Base-by-base conservation (phyloP, 139 green algal genomes). In the Yamagishiella unicocca region DNA sequence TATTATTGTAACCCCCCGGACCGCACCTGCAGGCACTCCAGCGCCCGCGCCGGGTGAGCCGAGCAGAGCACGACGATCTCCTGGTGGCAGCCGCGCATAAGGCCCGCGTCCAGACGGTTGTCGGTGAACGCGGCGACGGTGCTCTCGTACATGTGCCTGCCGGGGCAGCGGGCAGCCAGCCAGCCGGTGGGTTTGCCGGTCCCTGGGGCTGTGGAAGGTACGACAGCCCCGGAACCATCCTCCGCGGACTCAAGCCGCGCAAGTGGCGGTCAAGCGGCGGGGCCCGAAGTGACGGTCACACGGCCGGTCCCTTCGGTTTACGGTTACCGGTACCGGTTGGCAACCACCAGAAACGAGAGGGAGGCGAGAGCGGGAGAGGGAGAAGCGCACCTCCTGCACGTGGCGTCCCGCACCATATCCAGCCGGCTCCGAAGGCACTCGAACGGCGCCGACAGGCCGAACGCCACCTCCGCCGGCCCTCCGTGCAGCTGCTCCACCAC, bases 381-480 rank as follows among this genome's bases (percentile, higher is more conserved):
- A n/a, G n/a, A n/a, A n/a, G n/a, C n/a, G n/a, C 79, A 82, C 61
- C 31, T 68, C 24, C 77, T 66, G 81, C 89, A 92, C 2, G 66
- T 42, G 35, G 62, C 24, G 10, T 64, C 73, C 1, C 66, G 68
- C 37, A 92, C 78, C 22, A 42, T 31, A 8, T 79, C 68, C 53
- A 82, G 38, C 27, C 66, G 17, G n/a, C 66, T 31, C 53, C 89
- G 74, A 64, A 92, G 87, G 85, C 85, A 90, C 54, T 89, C 64
- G 12, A 89, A 78, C 0, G 79, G 79, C 58, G 29, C 79, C 29
- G 29, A 37, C 42, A 85, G 61, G 21, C 79, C 79, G 42, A 85
- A 85, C 1, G 79, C 40, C 79, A 50, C 42, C 53, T 76, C n/a
- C 9, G 7, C 24, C 10, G 79, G 61, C 61, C 40, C 61, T 14